phyloP scores from a whole-genome alignment of 2,329 filamentous ascomycete genomes.

The Cordyceps sp. region DNA sequence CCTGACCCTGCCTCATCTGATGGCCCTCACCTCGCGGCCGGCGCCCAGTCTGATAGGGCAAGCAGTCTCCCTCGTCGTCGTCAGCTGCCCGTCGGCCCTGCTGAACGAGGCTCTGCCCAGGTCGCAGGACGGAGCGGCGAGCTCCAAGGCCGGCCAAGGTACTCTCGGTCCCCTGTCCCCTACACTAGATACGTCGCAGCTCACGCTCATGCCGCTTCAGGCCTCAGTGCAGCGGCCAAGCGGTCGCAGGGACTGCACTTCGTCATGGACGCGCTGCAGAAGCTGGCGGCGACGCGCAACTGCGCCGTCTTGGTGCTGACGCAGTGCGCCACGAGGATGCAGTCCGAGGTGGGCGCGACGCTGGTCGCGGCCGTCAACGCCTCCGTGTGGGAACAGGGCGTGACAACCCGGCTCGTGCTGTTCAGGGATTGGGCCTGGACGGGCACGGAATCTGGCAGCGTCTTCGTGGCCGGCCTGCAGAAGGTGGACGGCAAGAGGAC shows the following conservation, averaged over 20 bases:
- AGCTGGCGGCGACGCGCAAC: slow-evolving; percentile 55
- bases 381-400: slow-evolving; percentile 61
- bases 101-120: slow-evolving; percentile 65
- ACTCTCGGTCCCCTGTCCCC: slow-evolving; percentile 1
- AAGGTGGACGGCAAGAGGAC: slow-evolving; percentile 41
- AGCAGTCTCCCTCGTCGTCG: slow-evolving; percentile 50
- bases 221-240: slow-evolving; percentile 20
- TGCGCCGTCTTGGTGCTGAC: slow-evolving; percentile 61
- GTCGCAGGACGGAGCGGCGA: slow-evolving; percentile 21
- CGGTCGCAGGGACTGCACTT: slow-evolving; percentile 37
- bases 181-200: too few relatives aligned
- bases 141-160: slow-evolving; percentile 23
- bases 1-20: slow-evolving; percentile 50
- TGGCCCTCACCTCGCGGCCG: slow-evolving; percentile 59
- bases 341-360: slow-evolving; percentile 46
- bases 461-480: slow-evolving; percentile 46
- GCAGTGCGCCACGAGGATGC: slow-evolving; percentile 71
- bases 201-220: slow-evolving; percentile 9
- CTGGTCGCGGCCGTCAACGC: slow-evolving; percentile 62
- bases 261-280: slow-evolving; percentile 55
- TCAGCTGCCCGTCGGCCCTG: slow-evolving; percentile 64
- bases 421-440: slow-evolving; percentile 60
- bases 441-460: slow-evolving; percentile 25
- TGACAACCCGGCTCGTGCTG: slow-evolving; percentile 57
- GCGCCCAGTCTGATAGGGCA: slow-evolving; percentile 43